Evolutionary conservation across 257 asterid genomes (phyloP), one percentile per base, ranked within the genome.

Genomic region (Craterostigma plantagineum): DNA sequence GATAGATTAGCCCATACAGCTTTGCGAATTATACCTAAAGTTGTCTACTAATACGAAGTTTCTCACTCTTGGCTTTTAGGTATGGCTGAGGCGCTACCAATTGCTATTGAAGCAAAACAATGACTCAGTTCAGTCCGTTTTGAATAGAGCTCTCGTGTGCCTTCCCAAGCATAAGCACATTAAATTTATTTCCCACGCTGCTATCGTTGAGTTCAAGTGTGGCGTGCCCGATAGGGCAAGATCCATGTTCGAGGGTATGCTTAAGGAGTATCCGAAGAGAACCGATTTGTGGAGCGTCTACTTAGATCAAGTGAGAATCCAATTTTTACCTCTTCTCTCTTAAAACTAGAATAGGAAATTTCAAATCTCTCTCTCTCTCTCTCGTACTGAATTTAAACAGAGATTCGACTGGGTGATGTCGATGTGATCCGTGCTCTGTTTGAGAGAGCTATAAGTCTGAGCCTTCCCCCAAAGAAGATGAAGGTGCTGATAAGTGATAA

Each of bases 221-320:
- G 92, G 98, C 14, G 76, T 79, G 44, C 71, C 98, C n/a, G 95
- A 90, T 40, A 66, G 93, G 51, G 98, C 92, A 33, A 82, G 95
- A 46, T 68, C 95, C 49, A 49, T 83, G 65, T 83, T 83, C 33
- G 95, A 90, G 69, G 72, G 74, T 37, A 70, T 79, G 76, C 84
- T 90, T 18, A 64, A 76, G 46, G 92, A 90, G 58, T 77, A 90
- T 68, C 93, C 95, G 9, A 79, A 75, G 71, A 72, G 93, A 68
- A 90, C 91, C 13, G 98, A 90, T 61, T 57, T 83, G 62, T 83
- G 98, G 98, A 90, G 91, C 48, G 54, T 83, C 54, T 90, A 90
- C 59, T 68, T 90, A 8, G 98, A 90, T 62, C 98, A 76, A 54
- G 98, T 90, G 75, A 66, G 37, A 4, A 8, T 34, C 23, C 7